These are phyloP conservation scores for Dioscorea zingiberensis DNA, from an alignment of 106 monocot species.

Conservation along the genomic window DNA sequence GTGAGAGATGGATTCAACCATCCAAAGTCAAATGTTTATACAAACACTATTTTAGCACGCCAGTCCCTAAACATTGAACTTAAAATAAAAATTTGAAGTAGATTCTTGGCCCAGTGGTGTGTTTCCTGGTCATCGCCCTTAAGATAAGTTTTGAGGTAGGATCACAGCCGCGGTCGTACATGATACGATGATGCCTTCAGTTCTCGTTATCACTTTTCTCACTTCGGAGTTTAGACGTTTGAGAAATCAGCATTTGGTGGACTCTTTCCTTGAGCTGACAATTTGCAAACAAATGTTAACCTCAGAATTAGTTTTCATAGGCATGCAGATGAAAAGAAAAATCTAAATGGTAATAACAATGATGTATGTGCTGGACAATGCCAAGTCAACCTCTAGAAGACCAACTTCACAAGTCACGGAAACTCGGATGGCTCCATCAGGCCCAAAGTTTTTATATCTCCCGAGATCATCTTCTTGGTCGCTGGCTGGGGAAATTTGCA, in stretches of 20 bases:
- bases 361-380: neutral
- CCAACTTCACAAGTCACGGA: conserved; percentile 63
- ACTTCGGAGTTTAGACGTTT: conserved; percentile 42
- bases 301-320: neutral
- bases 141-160: too few species aligned
- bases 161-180: too few species aligned
- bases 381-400: conserved; percentile 51
- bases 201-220: conserved; percentile 3
- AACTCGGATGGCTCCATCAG: conserved; percentile 57
- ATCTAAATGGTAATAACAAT: neutral
- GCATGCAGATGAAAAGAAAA: neutral
- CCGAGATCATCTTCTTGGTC: conserved; percentile 23
- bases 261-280: conserved; percentile 63
- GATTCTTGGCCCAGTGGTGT: too few species aligned
- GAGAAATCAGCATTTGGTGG: conserved; percentile 48
- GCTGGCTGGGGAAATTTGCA: conserved; percentile 19
- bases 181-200: too few species aligned
- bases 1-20: too few species aligned
- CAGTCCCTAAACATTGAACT: too few species aligned
- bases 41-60: too few species aligned
- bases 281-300: neutral
- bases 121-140: neutral
- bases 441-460: conserved; percentile 69
- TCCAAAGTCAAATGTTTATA: too few species aligned
- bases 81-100: too few species aligned